Base-by-base conservation (phyloP, 208 protist genomes). In the Willaertia magna region DNA sequence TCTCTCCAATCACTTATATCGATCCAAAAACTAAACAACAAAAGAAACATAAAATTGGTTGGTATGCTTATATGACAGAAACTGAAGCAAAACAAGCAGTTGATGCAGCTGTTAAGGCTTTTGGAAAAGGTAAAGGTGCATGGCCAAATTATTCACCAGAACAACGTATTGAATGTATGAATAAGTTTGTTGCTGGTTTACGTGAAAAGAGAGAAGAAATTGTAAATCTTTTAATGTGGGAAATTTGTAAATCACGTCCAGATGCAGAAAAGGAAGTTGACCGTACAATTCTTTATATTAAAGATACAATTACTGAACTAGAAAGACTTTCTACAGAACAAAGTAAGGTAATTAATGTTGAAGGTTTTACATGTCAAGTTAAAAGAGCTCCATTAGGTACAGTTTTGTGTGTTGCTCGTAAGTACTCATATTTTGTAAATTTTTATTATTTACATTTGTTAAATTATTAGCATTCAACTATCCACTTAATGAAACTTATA, bases 391-490 rank as follows among this genome's bases (percentile, higher is more conserved):
- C 89, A 34, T n/a, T 92, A 4, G 90, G 90, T 43, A 81, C 92
- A 39, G 67, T 87, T 76, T 79, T 92, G 22, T 86, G 46, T 79
- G 46, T 91, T 40, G 90, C 52, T n/a, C 90, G n/a, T n/a, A n/a
- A n/a, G n/a, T n/a, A n/a, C n/a, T n/a, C n/a, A n/a, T n/a, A n/a
- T n/a, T n/a, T n/a, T n/a, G n/a, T n/a, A n/a, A n/a, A n/a, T n/a
- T n/a, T n/a, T n/a, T n/a, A n/a, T n/a, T n/a, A n/a, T n/a, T n/a
- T n/a, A n/a, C n/a, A n/a, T n/a, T n/a, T n/a, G n/a, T n/a, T n/a
- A n/a, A n/a, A n/a, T n/a, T n/a, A n/a, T n/a, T n/a, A n/a, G n/a
- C 90, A 30, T 92, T 89, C 85, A 92, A 92, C 85, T 92, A 92
- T 85, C 87, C 89, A 4, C 46, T 91, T 34, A 90, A 91, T 67